These are phyloP conservation scores for Populus tremula DNA, from an alignment of 345 rosid species.

Conservation along the genomic window DNA sequence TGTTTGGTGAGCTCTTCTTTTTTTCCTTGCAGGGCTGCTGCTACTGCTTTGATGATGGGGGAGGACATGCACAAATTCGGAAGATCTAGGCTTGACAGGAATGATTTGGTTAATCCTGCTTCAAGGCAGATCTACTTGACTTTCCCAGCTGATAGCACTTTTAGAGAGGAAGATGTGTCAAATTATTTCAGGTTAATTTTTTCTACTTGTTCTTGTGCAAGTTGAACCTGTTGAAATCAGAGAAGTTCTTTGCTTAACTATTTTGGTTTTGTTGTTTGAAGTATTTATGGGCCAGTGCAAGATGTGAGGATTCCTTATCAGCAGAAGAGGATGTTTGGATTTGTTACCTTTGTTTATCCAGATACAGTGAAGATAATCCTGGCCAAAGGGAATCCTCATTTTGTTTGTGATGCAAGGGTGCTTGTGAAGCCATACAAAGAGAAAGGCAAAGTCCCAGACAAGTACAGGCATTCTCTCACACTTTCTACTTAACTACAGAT, in stretches of 20 bases:
- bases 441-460: conserved; percentile 91
- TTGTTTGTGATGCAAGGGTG: conserved; percentile 86
- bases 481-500: not conserved
- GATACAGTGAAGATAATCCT: conserved; percentile 85
- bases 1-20: not conserved
- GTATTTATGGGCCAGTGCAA: conserved; percentile 91
- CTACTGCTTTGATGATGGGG: conserved; percentile 64
- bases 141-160: conserved; percentile 94
- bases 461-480: conserved; percentile 54
- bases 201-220: not conserved
- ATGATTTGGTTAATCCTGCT: conserved; percentile 74
- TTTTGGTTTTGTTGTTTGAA: conserved; percentile 25
- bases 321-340: conserved; percentile 97
- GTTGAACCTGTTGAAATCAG: not conserved
- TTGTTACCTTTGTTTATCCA: conserved; percentile 83
- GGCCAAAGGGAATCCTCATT: conserved; percentile 92
- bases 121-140: conserved; percentile 95
- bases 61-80: conserved; percentile 68
- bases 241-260: not conserved
- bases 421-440: conserved; percentile 95
- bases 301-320: conserved; percentile 94
- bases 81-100: conserved; percentile 77
- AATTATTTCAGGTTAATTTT: conserved; percentile 67
- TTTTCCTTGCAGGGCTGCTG: conserved; percentile 37
- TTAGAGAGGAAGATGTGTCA: conserved; percentile 88